phyloP scores from a whole-genome alignment of 139 green algal genomes.

The Nannochloris sp. region DNA sequence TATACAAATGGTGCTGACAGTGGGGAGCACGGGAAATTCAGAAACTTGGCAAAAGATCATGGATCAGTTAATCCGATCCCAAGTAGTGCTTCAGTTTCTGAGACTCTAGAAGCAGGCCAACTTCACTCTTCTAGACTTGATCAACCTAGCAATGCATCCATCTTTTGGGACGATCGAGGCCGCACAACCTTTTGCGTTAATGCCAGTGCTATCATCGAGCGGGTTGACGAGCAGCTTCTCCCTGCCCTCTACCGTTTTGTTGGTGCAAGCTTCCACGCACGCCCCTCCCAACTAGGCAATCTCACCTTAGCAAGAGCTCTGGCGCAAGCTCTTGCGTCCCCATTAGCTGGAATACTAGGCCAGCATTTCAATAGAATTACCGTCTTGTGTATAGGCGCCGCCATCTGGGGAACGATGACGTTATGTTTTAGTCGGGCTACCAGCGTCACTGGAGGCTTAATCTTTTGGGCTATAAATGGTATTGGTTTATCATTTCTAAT shows the following conservation, averaged over 20 bases:
- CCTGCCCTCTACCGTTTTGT: conserved; percentile 20
- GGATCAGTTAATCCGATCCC: neutral
- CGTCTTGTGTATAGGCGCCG: conserved; percentile 37
- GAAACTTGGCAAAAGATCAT: neutral
- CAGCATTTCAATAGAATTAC: conserved; percentile 22
- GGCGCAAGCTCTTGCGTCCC: conserved; percentile 35
- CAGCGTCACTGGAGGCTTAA: conserved; percentile 24
- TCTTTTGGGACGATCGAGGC: neutral
- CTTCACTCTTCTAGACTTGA: too few relatives aligned
- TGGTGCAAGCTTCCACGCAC: conserved; percentile 8
- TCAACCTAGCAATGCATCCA: too few relatives aligned
- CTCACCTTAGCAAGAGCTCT: conserved; percentile 46
- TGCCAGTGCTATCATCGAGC: conserved; percentile 13
- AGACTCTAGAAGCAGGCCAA: neutral
- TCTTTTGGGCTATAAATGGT: conserved; percentile 48
- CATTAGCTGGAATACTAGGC: conserved; percentile 19
- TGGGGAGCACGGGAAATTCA: too few relatives aligned
- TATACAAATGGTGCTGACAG: too few relatives aligned
- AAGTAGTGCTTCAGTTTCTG: neutral
- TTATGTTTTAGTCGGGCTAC: conserved; percentile 29
- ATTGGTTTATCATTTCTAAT: conserved; percentile 56
- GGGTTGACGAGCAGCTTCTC: conserved; percentile 31
- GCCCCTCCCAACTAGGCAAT: conserved; percentile 28
- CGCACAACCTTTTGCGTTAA: conserved; percentile 14
- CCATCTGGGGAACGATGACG: conserved; percentile 51